These are phyloP conservation scores for Mycena amicta DNA, from an alignment of 768 basidiomycete species.

Conservation along the genomic window DNA sequence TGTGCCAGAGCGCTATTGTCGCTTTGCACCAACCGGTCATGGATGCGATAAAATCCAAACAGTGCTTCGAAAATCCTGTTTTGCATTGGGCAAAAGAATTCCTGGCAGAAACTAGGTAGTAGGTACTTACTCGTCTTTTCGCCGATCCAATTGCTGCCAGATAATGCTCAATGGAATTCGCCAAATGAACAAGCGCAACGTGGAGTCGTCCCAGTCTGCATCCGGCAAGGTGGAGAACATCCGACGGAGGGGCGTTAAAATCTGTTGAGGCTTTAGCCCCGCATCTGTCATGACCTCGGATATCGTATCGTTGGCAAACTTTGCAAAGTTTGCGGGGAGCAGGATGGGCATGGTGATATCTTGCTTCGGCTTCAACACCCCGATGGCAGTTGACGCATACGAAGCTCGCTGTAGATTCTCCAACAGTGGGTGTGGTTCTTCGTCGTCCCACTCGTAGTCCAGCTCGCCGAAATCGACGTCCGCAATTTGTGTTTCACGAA, in stretches of 20 bases:
- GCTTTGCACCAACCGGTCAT: background rate
- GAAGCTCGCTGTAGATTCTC: background rate
- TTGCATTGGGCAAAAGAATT: background rate
- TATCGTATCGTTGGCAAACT: conserved; percentile 1
- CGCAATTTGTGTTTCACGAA: no score
- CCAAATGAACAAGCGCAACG: background rate
- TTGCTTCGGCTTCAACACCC: background rate
- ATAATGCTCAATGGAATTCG: conserved; percentile 9
- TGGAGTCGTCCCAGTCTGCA: background rate
- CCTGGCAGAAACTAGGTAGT: background rate
- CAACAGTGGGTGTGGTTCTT: background rate
- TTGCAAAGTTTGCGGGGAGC: conserved; percentile 1
- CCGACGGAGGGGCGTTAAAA: no score
- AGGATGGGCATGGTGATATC: conserved; percentile 2
- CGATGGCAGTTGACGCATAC: background rate
- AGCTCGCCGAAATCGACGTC: background rate
- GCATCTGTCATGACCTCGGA: conserved; percentile 2
- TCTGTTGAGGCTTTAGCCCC: background rate
- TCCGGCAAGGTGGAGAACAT: background rate
- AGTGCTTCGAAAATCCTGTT: conserved; percentile 8
- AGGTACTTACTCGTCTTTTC: conserved; percentile 8
- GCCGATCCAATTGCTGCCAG: conserved; percentile 14
- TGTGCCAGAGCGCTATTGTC: background rate
- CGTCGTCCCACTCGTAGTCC: background rate
- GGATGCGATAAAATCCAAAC: conserved; percentile 4